A percentile compares a stretch with the other conserved stretches of the same genome.
These are phyloP conservation scores for Zancudomyces culisetae DNA, from an alignment of 371 early-diverging fungal species.

Conservation along the genomic window DNA sequence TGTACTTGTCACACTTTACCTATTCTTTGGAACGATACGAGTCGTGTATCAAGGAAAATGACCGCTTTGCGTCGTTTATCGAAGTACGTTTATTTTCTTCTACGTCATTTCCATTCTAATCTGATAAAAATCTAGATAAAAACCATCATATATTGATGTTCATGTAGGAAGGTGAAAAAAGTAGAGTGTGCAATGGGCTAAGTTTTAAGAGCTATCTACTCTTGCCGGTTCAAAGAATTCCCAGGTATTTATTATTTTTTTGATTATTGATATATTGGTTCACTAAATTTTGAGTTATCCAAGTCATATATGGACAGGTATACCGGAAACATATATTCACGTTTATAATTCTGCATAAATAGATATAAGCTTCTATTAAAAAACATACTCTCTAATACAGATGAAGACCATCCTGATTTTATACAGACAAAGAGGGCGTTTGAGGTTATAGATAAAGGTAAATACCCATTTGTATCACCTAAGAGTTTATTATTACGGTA, in stretches of 20 bases:
- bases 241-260: constrained; percentile 9
- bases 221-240: constrained; percentile 67
- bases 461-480: too few relatives aligned
- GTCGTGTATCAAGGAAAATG: background rate
- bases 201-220: constrained; percentile 55
- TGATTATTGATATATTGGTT: too few relatives aligned
- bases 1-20: constrained; percentile 37
- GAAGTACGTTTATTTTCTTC: constrained; percentile 12
- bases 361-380: constrained; percentile 58
- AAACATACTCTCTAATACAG: constrained; percentile 39
- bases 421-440: constrained; percentile 32
- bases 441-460: constrained; percentile 23
- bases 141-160: background rate
- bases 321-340: too few relatives aligned
- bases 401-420: constrained; percentile 38
- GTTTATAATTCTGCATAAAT: too few relatives aligned
- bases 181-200: constrained; percentile 33
- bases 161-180: constrained; percentile 1
- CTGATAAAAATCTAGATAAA: constrained; percentile 9
- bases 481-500: constrained; percentile 9
- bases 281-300: too few relatives aligned
- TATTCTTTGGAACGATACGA: constrained; percentile 6
- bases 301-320: too few relatives aligned
- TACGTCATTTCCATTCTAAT: constrained; percentile 16
- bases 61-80: constrained; percentile 4